Percentiles rank a stretch among this genome's conserved stretches.
Evolutionary conservation across 2,329 filamentous ascomycete species (phyloP).

Genomic region (Rutstroemia sp.): DNA sequence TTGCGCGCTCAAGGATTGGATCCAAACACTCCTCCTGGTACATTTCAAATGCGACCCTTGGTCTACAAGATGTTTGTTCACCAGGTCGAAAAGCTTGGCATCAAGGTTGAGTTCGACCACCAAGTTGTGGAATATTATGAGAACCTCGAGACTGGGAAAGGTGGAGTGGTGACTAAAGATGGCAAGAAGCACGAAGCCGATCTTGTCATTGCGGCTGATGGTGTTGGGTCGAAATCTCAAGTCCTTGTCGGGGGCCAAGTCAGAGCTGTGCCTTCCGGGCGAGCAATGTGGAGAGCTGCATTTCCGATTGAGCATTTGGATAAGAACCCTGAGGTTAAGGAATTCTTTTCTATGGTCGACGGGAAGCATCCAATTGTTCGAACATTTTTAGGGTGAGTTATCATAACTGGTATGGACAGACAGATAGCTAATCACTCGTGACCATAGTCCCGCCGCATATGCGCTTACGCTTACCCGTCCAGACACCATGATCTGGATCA

Average conservation of each 20-base stretch:
- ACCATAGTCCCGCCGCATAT: no score
- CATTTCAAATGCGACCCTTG: slow-evolving; percentile 45
- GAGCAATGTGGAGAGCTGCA: slow-evolving; percentile 31
- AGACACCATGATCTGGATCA: no score
- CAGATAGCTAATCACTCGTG: no score
- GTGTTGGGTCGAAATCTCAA: slow-evolving; percentile 25
- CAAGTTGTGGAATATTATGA: slow-evolving; percentile 43
- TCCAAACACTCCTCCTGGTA: not conserved
- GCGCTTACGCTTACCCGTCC: no score
- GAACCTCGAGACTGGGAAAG: slow-evolving; percentile 31
- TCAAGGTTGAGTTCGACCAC: slow-evolving; percentile 46
- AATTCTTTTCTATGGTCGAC: no score
- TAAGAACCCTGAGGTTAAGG: slow-evolving; percentile 18
- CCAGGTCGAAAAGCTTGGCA: slow-evolving; percentile 40
- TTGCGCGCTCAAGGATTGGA: slow-evolving; percentile 33
- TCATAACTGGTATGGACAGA: no score
- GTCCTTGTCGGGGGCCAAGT: slow-evolving; percentile 26
- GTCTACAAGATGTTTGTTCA: slow-evolving; percentile 44
- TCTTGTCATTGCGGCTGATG: slow-evolving; percentile 34
- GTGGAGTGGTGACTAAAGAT: slow-evolving; percentile 34
- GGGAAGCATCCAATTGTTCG: no score
- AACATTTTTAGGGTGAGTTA: no score
- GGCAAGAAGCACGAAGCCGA: slow-evolving; percentile 36
- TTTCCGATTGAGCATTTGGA: slow-evolving; percentile 13
- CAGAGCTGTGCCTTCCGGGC: slow-evolving; percentile 33